Base-by-base conservation (phyloP, 1,284 basidiomycete species). In the Ustilago lituana region DNA sequence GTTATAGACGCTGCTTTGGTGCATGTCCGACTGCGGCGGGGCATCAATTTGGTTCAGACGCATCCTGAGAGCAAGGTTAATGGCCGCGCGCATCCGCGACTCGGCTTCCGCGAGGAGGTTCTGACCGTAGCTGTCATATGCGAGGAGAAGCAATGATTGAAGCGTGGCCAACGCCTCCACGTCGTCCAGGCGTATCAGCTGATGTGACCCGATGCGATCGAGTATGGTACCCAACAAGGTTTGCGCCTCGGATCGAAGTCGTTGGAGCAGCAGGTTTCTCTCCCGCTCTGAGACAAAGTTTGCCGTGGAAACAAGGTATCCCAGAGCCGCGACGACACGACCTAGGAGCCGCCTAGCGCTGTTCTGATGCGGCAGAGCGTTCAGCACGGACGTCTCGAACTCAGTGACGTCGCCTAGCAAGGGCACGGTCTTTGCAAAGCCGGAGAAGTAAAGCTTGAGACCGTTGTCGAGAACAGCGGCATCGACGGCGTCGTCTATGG, bases 121-220 rank as follows among this genome's bases (percentile, higher is more conserved):
- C 32, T 48, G 47, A 0, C 47, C 55, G 35, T 58, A 58, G 37
- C 39, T 36, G 15, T 58, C 55, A 47, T 58, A 50, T 3, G 55
- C 46, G 10, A 58, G 2, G 0, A 58, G 47, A 12, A 58, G 33
- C 9, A 44, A 9, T 1, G 27, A 39, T 22, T 46, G 46, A 7
- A 58, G 14, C 15, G 22, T n/a, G 4, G 40, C 38, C 24, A 52
- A 33, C 8, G 50, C 50, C 19, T 52, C 50, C 1, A 44, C 32
- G 17, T 44, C 40, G 23, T 52, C 33, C 6, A 52, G 9, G 7
- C 17, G 40, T 2, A 52, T 29, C 8, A 19, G 9, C 4, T 3
- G 22, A 4, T 19, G 19, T 1, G 17, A 15, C 10, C 7, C 11
- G 23, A 52, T 36, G 22, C 32, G 32, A 15, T 36, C 39, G 4